These are phyloP conservation scores for Lagenaria siceraria DNA, from an alignment of 306 rosid species.

Conservation along the genomic window DNA sequence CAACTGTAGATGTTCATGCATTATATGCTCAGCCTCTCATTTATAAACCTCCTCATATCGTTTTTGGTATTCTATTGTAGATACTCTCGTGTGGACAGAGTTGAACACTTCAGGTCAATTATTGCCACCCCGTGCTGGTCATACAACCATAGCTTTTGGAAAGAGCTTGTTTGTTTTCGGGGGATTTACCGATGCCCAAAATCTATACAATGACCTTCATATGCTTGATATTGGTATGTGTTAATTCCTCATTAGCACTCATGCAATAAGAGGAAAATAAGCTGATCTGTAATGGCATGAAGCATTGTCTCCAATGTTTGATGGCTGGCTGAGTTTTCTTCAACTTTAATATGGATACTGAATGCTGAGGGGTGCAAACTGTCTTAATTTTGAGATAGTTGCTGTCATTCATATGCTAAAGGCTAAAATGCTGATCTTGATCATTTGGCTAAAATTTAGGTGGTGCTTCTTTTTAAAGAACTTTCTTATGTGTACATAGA, in stretches of 20 bases:
- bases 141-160: slow-evolving; percentile 76
- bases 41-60: slow-evolving; percentile 10
- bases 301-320: not conserved
- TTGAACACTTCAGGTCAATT: slow-evolving; percentile 67
- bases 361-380: not conserved
- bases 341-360: not conserved
- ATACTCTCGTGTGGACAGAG: slow-evolving; percentile 88
- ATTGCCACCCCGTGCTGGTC: slow-evolving; percentile 93
- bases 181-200: slow-evolving; percentile 93
- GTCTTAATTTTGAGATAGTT: not conserved
- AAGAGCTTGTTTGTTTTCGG: slow-evolving; percentile 87
- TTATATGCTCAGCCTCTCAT: not conserved
- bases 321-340: not conserved
- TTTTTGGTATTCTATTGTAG: slow-evolving; percentile 31
- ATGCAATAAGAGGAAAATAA: not conserved
- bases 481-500: not conserved
- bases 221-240: slow-evolving; percentile 84
- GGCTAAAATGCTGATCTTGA: not conserved
- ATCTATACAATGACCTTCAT: slow-evolving; percentile 72
- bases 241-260: not conserved
- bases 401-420: not conserved
- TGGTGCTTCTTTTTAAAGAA: not conserved
- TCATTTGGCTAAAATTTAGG: not conserved
- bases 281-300: not conserved
- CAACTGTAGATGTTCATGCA: not conserved